Base-by-base conservation (phyloP, 78 protist genomes). In the Polysphondylium violaceum region DNA sequence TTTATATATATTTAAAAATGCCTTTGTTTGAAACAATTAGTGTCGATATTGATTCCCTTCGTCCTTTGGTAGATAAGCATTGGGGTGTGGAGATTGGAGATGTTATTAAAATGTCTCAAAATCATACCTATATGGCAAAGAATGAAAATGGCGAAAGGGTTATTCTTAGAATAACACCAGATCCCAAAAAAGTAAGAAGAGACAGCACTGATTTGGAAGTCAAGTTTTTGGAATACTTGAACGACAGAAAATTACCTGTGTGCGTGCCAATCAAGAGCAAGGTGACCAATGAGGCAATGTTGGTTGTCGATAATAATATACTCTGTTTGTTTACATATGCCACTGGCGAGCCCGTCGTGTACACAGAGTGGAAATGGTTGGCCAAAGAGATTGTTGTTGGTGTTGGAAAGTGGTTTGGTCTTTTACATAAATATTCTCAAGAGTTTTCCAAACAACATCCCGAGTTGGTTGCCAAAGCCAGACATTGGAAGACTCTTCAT, bases 161-260 rank as follows among this genome's bases (percentile, higher is more conserved):
- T 27, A 60, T 69, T 9, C 56, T 93, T 25, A 40, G 95, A 23
- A 72, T 59, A 11, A 93, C 95, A 23, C 95, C 95, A 21, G 95
- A 93, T 40, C 95, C 95, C 2, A 47, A 53, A 38, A 17, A 17
- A 21, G 29, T 11, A 21, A 36, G 95, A 33, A 0, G 35, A 6
- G 59, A 25, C 25, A 3, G 63, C 35, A 86, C 76, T 0, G 72
- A 64, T 19, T 50, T 76, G 63, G 95, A 93, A 74, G 43, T 50
- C 4, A 21, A 8, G 17, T 27, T 93, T 5, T 74, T 93, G 7
- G 25, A 65, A 8, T 86, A 71, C 35, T 63, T 93, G 29, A 14
- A 35, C 21, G 65, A 55, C 5, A 79, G 60, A 27, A 73, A 90
- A 17, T 74, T 93, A 11, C 40, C 59, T 31, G 77, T 76, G 25